These are phyloP conservation scores for Hypoxylon perforatum DNA, from an alignment of 495 filamentous ascomycete species.

Conservation along the genomic window DNA sequence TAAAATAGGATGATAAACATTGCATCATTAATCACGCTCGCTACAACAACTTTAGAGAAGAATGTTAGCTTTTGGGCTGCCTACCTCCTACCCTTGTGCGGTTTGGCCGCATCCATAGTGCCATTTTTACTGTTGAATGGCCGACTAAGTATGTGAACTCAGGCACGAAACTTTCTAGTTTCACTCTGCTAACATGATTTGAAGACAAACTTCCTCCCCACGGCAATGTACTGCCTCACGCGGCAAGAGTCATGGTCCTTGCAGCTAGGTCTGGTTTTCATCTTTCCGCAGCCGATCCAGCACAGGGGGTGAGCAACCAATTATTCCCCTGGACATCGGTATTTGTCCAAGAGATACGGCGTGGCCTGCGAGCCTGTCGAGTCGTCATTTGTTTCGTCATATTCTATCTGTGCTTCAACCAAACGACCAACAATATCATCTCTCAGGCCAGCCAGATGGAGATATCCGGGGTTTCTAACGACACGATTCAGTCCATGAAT, in stretches of 20 bases:
- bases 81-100: constrained; percentile 62
- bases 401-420: constrained; percentile 48
- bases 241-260: neutral
- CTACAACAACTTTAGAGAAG: constrained; percentile 24
- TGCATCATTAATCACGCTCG: neutral
- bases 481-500: constrained; percentile 13
- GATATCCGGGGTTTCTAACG: constrained; percentile 1
- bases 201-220: constrained; percentile 45
- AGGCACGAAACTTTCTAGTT: constrained; percentile 61
- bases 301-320: neutral
- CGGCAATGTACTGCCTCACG: constrained; percentile 8
- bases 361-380: constrained; percentile 36
- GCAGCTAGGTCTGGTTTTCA: constrained; percentile 2
- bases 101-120: constrained; percentile 62
- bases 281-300: constrained; percentile 5
- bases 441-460: constrained; percentile 60
- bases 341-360: constrained; percentile 26
- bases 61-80: constrained; percentile 42
- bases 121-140: constrained; percentile 61
- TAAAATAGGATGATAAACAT: constrained; percentile 9
- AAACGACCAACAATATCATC: constrained; percentile 59
- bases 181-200: constrained; percentile 65
- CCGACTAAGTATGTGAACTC: constrained; percentile 48
- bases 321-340: constrained; percentile 4
- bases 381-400: neutral